Evolutionary conservation across 2,329 filamentous ascomycete species (phyloP).

Genomic region (Rutstroemia sydowiana): DNA sequence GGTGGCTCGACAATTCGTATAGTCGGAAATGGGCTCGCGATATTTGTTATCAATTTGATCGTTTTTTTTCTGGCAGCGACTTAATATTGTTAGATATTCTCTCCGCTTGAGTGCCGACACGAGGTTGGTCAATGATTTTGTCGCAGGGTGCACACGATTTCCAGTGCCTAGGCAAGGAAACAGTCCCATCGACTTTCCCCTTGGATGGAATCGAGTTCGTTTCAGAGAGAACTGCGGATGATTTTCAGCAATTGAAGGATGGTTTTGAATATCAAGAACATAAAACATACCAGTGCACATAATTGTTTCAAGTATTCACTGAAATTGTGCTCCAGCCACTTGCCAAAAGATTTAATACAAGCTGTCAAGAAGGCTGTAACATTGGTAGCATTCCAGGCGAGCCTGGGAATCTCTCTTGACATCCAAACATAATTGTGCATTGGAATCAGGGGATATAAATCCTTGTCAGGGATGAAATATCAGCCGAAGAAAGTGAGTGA

Average conservation of each 20-base stretch:
- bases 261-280: not conserved
- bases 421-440: constrained; percentile 1
- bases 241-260: not conserved
- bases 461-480: too few relatives aligned
- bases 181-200: constrained; percentile 14
- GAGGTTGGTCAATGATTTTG: constrained; percentile 8
- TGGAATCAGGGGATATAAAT: too few relatives aligned
- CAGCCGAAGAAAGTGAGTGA: too few relatives aligned
- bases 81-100: constrained; percentile 11
- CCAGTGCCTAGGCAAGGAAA: constrained; percentile 5
- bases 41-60: constrained; percentile 7
- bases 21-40: not conserved
- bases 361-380: constrained; percentile 22
- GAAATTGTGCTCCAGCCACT: constrained; percentile 19
- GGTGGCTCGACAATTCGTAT: constrained; percentile 7
- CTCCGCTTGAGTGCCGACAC: constrained; percentile 7
- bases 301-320: constrained; percentile 23
- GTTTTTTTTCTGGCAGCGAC: constrained; percentile 6
- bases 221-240: constrained; percentile 5
- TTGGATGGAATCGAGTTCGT: constrained; percentile 10
- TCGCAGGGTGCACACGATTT: constrained; percentile 6
- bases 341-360: constrained; percentile 26
- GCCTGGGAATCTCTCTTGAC: constrained; percentile 12
- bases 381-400: constrained; percentile 18
- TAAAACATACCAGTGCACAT: constrained; percentile 9